phyloP scores from a whole-genome alignment of 331 rosid genomes.

The Quercus lobata region DNA sequence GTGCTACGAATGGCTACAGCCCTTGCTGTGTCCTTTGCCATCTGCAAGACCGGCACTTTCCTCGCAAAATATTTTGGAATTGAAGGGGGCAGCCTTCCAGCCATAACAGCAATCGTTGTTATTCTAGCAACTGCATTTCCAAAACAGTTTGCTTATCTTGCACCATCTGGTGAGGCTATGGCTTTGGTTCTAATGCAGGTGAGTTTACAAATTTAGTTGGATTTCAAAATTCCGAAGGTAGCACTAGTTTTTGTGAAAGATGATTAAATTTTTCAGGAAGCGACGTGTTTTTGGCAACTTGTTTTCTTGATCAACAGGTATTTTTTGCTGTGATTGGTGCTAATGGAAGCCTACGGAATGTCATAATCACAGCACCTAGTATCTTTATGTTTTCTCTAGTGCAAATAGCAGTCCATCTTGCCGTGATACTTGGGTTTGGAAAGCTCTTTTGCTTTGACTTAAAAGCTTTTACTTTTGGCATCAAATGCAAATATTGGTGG shows the following conservation, averaged over 20 bases:
- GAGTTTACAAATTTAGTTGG: not conserved
- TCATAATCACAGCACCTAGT: constrained; percentile 63
- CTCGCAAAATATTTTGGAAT: constrained; percentile 40
- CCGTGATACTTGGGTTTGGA: constrained; percentile 59
- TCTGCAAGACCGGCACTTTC: constrained; percentile 53
- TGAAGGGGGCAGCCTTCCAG: too few relatives aligned
- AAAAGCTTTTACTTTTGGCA: constrained; percentile 55
- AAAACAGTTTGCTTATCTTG: constrained; percentile 49
- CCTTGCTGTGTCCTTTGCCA: constrained; percentile 52
- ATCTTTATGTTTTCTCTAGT: constrained; percentile 51
- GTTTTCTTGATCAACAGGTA: constrained; percentile 32
- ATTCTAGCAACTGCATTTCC: constrained; percentile 64
- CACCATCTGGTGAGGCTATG: constrained; percentile 74
- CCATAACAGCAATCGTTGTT: too few relatives aligned
- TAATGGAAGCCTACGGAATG: constrained; percentile 62
- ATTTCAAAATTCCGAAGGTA: not conserved
- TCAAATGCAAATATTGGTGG: constrained; percentile 80
- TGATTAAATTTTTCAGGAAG: not conserved
- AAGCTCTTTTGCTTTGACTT: constrained; percentile 49
- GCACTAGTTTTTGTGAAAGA: not conserved
- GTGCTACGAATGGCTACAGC: constrained; percentile 49
- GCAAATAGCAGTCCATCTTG: constrained; percentile 63
- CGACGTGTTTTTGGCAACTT: not conserved
- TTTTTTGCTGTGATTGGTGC: constrained; percentile 73
- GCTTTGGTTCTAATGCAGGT: constrained; percentile 71